phyloP scores from a whole-genome alignment of 2,329 filamentous ascomycete species.

The Penicillium thymicola region DNA sequence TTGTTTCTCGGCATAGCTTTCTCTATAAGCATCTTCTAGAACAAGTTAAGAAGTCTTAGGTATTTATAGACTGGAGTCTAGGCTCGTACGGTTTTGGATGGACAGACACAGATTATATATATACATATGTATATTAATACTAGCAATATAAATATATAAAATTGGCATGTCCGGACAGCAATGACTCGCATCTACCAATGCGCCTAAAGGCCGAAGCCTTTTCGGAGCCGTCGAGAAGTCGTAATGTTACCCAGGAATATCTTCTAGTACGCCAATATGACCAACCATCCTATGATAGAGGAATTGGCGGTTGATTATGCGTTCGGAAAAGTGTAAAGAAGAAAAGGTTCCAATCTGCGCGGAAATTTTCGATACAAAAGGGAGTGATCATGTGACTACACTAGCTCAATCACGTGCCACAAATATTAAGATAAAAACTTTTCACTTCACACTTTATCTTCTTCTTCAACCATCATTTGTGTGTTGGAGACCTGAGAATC shows the following conservation, averaged over 20 bases:
- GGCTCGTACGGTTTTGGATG: neutral
- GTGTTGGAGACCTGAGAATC: neutral
- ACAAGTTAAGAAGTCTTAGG: neutral
- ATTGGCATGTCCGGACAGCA: constrained; percentile 38
- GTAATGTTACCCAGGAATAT: constrained; percentile 30
- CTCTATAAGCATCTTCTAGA: constrained; percentile 1
- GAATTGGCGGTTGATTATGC: constrained; percentile 51
- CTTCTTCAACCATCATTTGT: neutral
- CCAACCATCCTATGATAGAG: constrained; percentile 44
- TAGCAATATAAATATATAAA: neutral
- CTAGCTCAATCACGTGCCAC: constrained; percentile 12
- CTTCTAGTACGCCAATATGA: constrained; percentile 50
- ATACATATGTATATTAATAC: neutral
- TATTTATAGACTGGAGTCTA: neutral
- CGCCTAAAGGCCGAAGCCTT: constrained; percentile 26
- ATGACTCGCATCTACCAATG: constrained; percentile 38
- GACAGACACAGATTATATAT: neutral
- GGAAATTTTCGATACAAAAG: constrained; percentile 16
- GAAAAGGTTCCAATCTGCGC: constrained; percentile 16
- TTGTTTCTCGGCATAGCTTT: neutral
- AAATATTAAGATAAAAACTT: constrained; percentile 1
- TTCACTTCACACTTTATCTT: constrained; percentile 1
- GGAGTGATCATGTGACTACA: constrained; percentile 9
- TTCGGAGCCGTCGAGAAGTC: constrained; percentile 32
- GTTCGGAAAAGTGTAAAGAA: constrained; percentile 45